A percentile compares a stretch with the other conserved stretches of the same genome.
These are phyloP conservation scores for Apiosordaria backusii DNA, from an alignment of 495 filamentous ascomycete genomes.

Conservation along the genomic window DNA sequence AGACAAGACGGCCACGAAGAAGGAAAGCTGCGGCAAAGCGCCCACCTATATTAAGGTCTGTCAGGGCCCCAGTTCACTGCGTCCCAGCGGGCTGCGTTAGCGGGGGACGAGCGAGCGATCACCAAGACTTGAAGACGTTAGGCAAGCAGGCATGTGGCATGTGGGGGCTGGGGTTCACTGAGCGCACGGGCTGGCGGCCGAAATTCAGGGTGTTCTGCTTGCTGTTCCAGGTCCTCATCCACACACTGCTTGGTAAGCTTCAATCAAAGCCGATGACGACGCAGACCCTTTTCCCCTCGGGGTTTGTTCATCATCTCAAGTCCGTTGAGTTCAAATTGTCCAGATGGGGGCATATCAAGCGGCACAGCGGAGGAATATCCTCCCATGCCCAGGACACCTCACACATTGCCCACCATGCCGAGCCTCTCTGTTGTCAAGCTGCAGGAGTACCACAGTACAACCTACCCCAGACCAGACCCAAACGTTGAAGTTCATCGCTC, in stretches of 20 bases:
- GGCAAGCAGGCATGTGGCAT: not conserved
- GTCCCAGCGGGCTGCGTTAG: not conserved
- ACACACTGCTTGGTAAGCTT: constrained; percentile 6
- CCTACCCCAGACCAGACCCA: not conserved
- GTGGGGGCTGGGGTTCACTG: constrained; percentile 11
- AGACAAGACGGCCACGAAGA: constrained; percentile 2
- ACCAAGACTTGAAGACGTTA: constrained; percentile 1
- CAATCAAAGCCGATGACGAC: constrained; percentile 3
- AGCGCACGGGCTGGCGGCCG: constrained; percentile 17
- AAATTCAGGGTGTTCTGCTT: constrained; percentile 1
- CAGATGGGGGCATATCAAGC: not conserved
- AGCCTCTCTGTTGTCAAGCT: not conserved
- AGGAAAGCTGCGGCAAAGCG: constrained; percentile 7
- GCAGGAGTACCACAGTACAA: not conserved
- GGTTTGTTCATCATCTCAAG: not conserved
- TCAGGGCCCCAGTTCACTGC: constrained; percentile 13
- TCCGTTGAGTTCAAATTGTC: not conserved
- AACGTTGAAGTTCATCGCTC: not conserved
- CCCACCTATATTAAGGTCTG: constrained; percentile 10
- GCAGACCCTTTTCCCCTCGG: not conserved
- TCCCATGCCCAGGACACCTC: not conserved
- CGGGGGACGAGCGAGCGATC: constrained; percentile 9
- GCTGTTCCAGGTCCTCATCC: not conserved
- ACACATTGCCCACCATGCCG: not conserved
- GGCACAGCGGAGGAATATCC: not conserved